Conservation (phyloP, 1,139 yeast species). For the Saccharomyces hybrid region DNA sequence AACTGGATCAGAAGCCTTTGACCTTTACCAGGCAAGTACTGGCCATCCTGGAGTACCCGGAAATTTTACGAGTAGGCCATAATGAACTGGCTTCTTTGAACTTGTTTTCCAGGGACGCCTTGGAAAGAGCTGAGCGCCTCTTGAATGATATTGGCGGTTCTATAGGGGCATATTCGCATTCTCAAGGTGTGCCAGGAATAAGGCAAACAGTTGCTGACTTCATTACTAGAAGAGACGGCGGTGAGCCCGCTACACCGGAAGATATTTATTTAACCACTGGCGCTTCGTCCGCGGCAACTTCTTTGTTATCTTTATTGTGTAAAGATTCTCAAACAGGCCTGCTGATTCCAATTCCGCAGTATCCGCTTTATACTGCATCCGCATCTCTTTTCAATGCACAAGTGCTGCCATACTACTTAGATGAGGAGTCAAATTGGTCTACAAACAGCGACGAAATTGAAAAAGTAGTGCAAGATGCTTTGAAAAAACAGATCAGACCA, state of each 20-base stretch:
- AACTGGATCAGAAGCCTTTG: slow-evolving; percentile 83
- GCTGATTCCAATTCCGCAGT: slow-evolving; percentile 93
- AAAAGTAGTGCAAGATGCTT: slow-evolving; percentile 44
- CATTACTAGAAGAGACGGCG: slow-evolving; percentile 63
- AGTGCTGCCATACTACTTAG: slow-evolving; percentile 79
- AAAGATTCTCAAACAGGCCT: slow-evolving; percentile 67
- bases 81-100: slow-evolving; percentile 21
- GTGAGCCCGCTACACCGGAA: slow-evolving; percentile 54
- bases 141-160: slow-evolving; percentile 58
- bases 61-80: slow-evolving; percentile 35
- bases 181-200: slow-evolving; percentile 73
- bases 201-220: slow-evolving; percentile 75
- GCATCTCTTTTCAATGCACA: slow-evolving; percentile 73
- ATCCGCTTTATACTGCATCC: slow-evolving; percentile 91
- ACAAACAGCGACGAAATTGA: slow-evolving; percentile 64
- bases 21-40: slow-evolving; percentile 90
- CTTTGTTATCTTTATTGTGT: slow-evolving; percentile 63
- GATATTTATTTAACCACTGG: slow-evolving; percentile 83
- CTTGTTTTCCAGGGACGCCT: slow-evolving; percentile 61
- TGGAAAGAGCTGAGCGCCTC: slow-evolving; percentile 59
- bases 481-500: slow-evolving; percentile 51
- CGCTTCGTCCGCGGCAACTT: slow-evolving; percentile 87
- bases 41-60: slow-evolving; percentile 78
- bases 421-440: slow-evolving; percentile 78
- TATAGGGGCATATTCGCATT: slow-evolving; percentile 88